Evolutionary conservation across 306 rosid genomes (phyloP).

Genomic region (Prunus armeniaca): DNA sequence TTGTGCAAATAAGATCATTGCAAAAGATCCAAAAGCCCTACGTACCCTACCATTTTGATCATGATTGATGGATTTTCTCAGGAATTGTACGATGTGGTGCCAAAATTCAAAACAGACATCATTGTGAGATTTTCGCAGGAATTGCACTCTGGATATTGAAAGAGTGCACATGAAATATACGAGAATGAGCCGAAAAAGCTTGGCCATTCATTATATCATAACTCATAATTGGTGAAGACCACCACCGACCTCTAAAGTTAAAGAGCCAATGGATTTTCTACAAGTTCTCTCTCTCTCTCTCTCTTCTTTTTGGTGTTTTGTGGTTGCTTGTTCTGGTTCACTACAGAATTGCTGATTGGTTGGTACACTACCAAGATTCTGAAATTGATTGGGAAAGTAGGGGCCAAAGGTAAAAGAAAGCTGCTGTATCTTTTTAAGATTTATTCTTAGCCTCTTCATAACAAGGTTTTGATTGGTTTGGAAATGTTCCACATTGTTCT

Average conservation of each 20-base stretch:
- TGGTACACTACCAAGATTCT: background rate
- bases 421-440: too few species aligned
- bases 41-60: too few species aligned
- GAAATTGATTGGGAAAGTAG: background rate
- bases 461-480: background rate
- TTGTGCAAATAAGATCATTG: background rate
- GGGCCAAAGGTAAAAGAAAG: too few species aligned
- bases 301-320: background rate
- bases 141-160: background rate
- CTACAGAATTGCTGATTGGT: background rate
- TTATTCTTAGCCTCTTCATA: too few species aligned
- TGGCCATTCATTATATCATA: background rate
- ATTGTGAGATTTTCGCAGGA: too few species aligned
- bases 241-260: constrained; percentile 9
- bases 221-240: background rate
- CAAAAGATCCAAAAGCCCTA: too few species aligned
- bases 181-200: background rate
- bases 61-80: too few species aligned
- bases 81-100: too few species aligned
- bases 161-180: background rate
- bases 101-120: too few species aligned
- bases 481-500: constrained; percentile 7
- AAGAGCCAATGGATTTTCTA: too few species aligned
- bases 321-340: background rate
- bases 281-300: too few species aligned